Evolutionary conservation across 2,329 filamentous ascomycete species (phyloP).

Genomic region (Tolypocladium ovalisporum): DNA sequence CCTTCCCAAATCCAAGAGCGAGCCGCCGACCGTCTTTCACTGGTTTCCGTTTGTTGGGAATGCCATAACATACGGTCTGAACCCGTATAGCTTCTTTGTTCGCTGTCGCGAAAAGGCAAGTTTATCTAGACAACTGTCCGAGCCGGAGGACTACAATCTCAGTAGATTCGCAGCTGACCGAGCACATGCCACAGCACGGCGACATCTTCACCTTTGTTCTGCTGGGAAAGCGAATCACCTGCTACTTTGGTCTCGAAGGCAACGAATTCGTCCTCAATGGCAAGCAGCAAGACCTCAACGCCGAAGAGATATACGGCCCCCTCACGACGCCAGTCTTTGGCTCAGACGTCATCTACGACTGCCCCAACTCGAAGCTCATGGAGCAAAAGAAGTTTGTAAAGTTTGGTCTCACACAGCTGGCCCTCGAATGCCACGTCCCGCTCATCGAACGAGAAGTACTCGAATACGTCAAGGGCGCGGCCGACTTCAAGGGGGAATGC

Average conservation of each 20-base stretch:
- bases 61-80: conserved; percentile 89
- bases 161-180: conserved; percentile 12
- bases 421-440: conserved; percentile 64
- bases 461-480: conserved; percentile 56
- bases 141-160: no score
- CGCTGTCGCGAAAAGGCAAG: conserved; percentile 63
- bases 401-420: conserved; percentile 63
- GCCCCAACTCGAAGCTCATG: conserved; percentile 85
- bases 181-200: conserved; percentile 50
- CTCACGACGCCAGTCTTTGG: conserved; percentile 67
- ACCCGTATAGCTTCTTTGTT: conserved; percentile 81
- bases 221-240: conserved; percentile 80
- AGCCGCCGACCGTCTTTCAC: conserved; percentile 72
- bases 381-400: conserved; percentile 95
- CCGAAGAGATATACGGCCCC: conserved; percentile 80
- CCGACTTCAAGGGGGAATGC: conserved; percentile 55
- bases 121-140: conserved; percentile 2
- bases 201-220: conserved; percentile 85
- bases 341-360: conserved; percentile 81
- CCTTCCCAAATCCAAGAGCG: conserved; percentile 70
- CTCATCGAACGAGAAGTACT: conserved; percentile 63
- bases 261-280: conserved; percentile 90
- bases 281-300: conserved; percentile 80
- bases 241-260: conserved; percentile 68
- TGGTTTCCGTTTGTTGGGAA: conserved; percentile 78